Evolutionary conservation across 192 early-diverging fungal species (phyloP), one percentile per base, ranked within the genome.

Genomic region (Podila epicladia): DNA sequence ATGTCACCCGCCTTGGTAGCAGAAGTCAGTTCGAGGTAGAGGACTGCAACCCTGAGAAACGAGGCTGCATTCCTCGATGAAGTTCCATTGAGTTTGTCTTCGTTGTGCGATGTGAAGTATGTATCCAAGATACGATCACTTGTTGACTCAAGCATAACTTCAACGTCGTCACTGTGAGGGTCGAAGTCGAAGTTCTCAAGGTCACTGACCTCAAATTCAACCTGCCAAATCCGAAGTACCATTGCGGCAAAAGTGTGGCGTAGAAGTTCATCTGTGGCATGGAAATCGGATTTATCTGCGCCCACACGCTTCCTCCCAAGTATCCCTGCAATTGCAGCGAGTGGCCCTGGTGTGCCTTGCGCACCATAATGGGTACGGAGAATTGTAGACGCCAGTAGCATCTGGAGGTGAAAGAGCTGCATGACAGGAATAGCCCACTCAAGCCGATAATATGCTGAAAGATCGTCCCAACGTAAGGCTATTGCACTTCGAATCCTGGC

Each of bases 401-500:
- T 69, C 41, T 69, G 58, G 20, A 60, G 55, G 58, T 69, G 67
- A 48, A 69, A 69, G 15, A 69, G 58, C 41, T 69, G 67, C 19
- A 60, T 69, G 31, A 69, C 58, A 11, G 67, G 67, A 53, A 60
- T 48, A 9, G 58, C 67, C 55, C 58, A 69, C 37, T 69, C 67
- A 22, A 60, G 41, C n/a, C 67, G 55, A 24, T 60, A 7, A 37
- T 45, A 69, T 22, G 33, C 15, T 15, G 58, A 28, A 9, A 58
- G 37, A 24, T 69, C 67, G 17, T 58, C 35, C 49, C 12, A 13
- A 24, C 32, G 67, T 28, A 48, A 5, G 19, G 24, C 37, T 53
- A 20, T 37, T 45, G 29, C 13, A 13, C 53, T 26, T 6, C n/a
- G 15, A 13, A 69, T 22, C 26, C 67, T 69, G 31, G 37, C 8